phyloP scores from a whole-genome alignment of 1,139 yeast genomes.

The Kluyveromyces marxianus region DNA sequence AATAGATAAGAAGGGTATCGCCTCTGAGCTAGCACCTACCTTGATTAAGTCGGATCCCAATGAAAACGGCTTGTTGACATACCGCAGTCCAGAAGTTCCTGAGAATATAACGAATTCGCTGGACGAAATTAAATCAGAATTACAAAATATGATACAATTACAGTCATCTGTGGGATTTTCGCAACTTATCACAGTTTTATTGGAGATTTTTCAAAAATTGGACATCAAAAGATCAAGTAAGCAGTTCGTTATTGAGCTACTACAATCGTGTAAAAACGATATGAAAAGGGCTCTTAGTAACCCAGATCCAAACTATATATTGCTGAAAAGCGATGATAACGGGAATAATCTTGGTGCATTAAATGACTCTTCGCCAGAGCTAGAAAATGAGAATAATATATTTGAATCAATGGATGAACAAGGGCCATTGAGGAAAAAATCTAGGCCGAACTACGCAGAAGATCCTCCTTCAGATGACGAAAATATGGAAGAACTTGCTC shows the following conservation, averaged over 20 bases:
- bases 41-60: not conserved
- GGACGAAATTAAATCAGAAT: not conserved
- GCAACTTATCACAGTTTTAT: slow-evolving; percentile 15
- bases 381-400: not conserved
- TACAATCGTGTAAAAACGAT: slow-evolving; percentile 11
- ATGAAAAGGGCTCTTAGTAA: slow-evolving; percentile 15
- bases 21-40: not conserved
- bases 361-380: slow-evolving; percentile 2
- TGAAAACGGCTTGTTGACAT: not conserved
- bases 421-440: slow-evolving; percentile 4
- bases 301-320: slow-evolving; percentile 7
- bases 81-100: not conserved
- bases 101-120: not conserved
- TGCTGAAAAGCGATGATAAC: not conserved
- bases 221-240: slow-evolving; percentile 24
- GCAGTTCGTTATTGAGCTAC: slow-evolving; percentile 17
- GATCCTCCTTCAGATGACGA: slow-evolving; percentile 11
- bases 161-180: slow-evolving; percentile 25
- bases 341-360: not conserved
- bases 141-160: slow-evolving; percentile 12
- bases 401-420: not conserved
- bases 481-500: slow-evolving; percentile 20
- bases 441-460: slow-evolving; percentile 1
- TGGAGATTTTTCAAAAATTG: slow-evolving; percentile 21
- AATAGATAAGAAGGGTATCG: slow-evolving; percentile 2